Evolutionary conservation across 129 eudicot species (phyloP).

Genomic region (Arctium lappa): DNA sequence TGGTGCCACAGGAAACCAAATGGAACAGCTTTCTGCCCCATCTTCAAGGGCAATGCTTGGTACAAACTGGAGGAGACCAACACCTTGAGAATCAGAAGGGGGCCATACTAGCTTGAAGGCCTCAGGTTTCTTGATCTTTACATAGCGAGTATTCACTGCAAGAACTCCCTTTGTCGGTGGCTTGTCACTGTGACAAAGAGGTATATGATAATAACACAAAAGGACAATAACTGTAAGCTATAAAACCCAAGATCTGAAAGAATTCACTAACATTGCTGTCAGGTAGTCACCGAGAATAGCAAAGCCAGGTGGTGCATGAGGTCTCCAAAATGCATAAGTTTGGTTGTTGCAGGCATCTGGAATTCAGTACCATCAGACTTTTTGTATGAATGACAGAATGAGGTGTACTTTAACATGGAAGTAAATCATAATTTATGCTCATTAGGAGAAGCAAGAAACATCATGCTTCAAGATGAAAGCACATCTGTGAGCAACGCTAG

Average conservation of each 20-base stretch:
- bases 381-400: neutral
- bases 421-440: neutral
- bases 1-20: slow-evolving; percentile 99
- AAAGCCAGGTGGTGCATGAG: slow-evolving; percentile 97
- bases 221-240: neutral
- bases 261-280: slow-evolving; percentile 78
- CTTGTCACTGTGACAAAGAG: slow-evolving; percentile 67
- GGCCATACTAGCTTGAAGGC: slow-evolving; percentile 83
- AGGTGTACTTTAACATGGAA: neutral
- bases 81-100: slow-evolving; percentile 38
- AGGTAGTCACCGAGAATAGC: slow-evolving; percentile 95
- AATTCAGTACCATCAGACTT: slow-evolving; percentile 3
- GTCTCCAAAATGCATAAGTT: slow-evolving; percentile 90
- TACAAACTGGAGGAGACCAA: slow-evolving; percentile 9
- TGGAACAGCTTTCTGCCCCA: slow-evolving; percentile 52
- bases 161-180: slow-evolving; percentile 95
- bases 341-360: slow-evolving; percentile 64
- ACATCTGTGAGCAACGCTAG: neutral
- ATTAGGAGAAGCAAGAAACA: neutral
- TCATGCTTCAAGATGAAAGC: neutral
- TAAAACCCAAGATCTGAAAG: neutral
- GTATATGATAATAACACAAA: neutral
- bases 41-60: slow-evolving; percentile 17
- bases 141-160: slow-evolving; percentile 88
- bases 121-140: slow-evolving; percentile 80